Base-by-base conservation (phyloP, 257 asterid species). In the Orobanche coerulescens region DNA sequence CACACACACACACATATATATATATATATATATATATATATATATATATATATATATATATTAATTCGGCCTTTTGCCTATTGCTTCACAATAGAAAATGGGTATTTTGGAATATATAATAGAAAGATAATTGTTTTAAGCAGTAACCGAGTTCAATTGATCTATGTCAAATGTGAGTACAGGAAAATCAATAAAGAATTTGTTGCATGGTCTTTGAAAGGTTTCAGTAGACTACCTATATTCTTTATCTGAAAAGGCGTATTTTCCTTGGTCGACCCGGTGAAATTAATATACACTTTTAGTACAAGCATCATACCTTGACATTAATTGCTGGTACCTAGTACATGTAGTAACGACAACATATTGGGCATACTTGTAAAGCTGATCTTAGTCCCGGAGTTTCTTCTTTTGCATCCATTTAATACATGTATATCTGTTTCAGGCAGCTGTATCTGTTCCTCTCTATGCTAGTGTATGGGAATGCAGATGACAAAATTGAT, bases 381-480 rank as follows among this genome's bases (percentile, higher is more conserved):
- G 54, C 26, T 59, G 39, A 61, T 60, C 59, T 5, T 58, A 36
- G 30, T 57, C 44, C 58, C 11, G 19, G 62, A 24, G 16, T 50
- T 66, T 62, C 6, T 59, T 51, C 46, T 48, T 56, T 51, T 58
- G 56, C 49, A 26, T 58, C 30, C 20, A 54, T 31, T 68, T 59
- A 53, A 69, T 72, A 5, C 64, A 18, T 37, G 3, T 50, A 5
- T 63, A 57, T 62, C 72, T 74, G 42, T 75, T 75, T 58, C 88
- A 92, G 98, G 95, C 85, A 88, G 62, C 68, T 86, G 73, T 65
- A 86, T 71, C 59, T 83, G 56, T 85, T 93, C 79, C 84, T 93
- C 61, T 87, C 99, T 44, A 84, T 83, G 99, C 83, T 93, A 80
- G 78, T 87, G 76, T 86, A 79, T 47, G 92, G 81, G 58, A 90